Evolutionary conservation across 371 early-diverging fungal species (phyloP).

Genomic region (Coemansia sp.): DNA sequence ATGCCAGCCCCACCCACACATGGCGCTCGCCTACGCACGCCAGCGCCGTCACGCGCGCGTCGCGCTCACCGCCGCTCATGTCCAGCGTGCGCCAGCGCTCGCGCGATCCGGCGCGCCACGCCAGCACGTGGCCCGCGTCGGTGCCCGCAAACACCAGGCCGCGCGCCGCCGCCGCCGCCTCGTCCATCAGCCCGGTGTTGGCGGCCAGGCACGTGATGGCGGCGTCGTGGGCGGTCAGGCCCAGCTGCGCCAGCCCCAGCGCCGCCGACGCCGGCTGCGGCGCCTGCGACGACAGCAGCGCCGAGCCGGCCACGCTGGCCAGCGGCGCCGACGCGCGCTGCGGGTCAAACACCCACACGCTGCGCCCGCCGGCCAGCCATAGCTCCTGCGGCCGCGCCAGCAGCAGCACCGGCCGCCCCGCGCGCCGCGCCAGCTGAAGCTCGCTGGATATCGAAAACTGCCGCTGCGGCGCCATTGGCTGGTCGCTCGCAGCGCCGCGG

Average conservation of each 20-base stretch:
- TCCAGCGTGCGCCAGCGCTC: slow-evolving; percentile 46
- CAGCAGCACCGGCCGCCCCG: slow-evolving; percentile 9
- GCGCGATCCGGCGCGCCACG: slow-evolving; percentile 28
- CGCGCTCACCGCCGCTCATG: slow-evolving; percentile 32
- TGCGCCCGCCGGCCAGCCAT: slow-evolving; percentile 44
- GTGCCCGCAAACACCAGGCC: slow-evolving; percentile 44
- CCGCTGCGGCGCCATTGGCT: slow-evolving; percentile 30
- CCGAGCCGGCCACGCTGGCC: slow-evolving; percentile 18
- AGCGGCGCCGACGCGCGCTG: slow-evolving; percentile 16
- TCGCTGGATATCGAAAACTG: slow-evolving; percentile 32
- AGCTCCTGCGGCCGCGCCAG: slow-evolving; percentile 33
- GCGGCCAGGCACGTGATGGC: slow-evolving; percentile 36
- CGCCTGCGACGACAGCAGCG: slow-evolving; percentile 23
- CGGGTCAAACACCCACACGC: slow-evolving; percentile 40
- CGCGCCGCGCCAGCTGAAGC: slow-evolving; percentile 29
- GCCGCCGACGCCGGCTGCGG: slow-evolving; percentile 4
- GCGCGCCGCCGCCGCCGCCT: slow-evolving; percentile 13
- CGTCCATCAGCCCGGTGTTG: slow-evolving; percentile 28
- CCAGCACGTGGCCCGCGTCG: slow-evolving; percentile 39
- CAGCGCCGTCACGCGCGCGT: slow-evolving; percentile 36
- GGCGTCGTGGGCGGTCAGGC: slow-evolving; percentile 32
- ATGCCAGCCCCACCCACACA: slow-evolving; percentile 44
- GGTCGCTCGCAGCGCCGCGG: slow-evolving; percentile 22
- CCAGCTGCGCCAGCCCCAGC: slow-evolving; percentile 18
- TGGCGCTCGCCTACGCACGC: slow-evolving; percentile 32